A percentile compares a stretch with the other conserved stretches of the same genome.
Conservation (phyloP, 345 rosid genomes). For the Turnera subulata region DNA sequence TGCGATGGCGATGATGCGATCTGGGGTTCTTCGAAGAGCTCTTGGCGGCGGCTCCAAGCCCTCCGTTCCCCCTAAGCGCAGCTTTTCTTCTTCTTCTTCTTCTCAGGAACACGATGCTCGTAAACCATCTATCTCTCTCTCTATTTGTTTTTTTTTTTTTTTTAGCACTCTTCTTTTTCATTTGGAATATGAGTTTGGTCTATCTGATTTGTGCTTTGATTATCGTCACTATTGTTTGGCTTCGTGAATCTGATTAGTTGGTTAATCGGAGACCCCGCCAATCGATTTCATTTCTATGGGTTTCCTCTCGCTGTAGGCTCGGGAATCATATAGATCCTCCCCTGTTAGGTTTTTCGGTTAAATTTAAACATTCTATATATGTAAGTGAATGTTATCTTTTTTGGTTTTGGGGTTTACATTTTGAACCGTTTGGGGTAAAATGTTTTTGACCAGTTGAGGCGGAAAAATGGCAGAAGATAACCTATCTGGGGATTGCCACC, state of each 20-base stretch:
- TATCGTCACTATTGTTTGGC: not conserved
- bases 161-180: too few relatives aligned
- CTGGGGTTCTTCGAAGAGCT: conserved; percentile 56
- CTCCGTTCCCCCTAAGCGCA: conserved; percentile 52
- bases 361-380: too few relatives aligned
- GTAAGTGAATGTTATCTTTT: not conserved
- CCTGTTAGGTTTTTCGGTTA: not conserved
- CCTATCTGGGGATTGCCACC: conserved; percentile 57
- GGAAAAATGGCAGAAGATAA: conserved; percentile 92
- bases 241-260: not conserved
- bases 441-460: conserved; percentile 50
- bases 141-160: not conserved
- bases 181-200: not conserved
- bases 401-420: not conserved
- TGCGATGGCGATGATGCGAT: conserved; percentile 77
- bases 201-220: conserved; percentile 1
- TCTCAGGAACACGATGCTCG: conserved; percentile 74
- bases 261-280: too few relatives aligned
- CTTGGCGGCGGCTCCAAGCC: conserved; percentile 49
- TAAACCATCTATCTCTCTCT: conserved; percentile 23
- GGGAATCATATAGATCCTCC: not conserved
- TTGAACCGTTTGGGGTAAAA: too few relatives aligned
- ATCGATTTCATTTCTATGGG: too few relatives aligned
- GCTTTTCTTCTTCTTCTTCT: conserved; percentile 74
- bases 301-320: not conserved